Conservation (phyloP, 2,329 filamentous ascomycete species). For the Rosellinia necatrix region DNA sequence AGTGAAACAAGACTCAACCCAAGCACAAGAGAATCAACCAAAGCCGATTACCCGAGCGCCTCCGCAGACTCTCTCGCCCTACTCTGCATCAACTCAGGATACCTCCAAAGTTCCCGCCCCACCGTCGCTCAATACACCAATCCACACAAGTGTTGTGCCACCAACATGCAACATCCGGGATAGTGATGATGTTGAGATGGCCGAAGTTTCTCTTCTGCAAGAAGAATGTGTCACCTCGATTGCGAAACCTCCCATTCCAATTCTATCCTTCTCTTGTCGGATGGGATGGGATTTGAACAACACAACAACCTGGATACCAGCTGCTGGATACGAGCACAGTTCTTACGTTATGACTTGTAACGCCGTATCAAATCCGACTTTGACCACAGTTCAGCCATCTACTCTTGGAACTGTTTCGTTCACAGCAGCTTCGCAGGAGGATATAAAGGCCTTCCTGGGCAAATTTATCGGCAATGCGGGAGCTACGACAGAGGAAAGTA, state of each 20-base stretch:
- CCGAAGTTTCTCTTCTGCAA: not conserved
- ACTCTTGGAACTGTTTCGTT: not conserved
- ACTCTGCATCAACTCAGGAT: too few species aligned
- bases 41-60: not conserved
- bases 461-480: not conserved
- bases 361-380: not conserved
- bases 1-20: not conserved
- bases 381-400: not conserved
- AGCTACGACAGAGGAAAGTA: too few species aligned
- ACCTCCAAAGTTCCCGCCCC: not conserved
- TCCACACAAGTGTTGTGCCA: not conserved
- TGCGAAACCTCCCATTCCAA: not conserved
- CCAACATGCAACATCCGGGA: not conserved
- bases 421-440: not conserved
- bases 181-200: not conserved
- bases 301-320: not conserved
- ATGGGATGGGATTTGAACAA: slow-evolving; percentile 9
- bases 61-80: too few species aligned
- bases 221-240: not conserved
- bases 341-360: too few species aligned
- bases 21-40: not conserved
- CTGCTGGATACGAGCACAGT: not conserved
- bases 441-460: not conserved
- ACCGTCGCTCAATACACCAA: not conserved
- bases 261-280: slow-evolving; percentile 9